Conservation (phyloP, 371 early-diverging fungal genomes). For the Fennellomyces sp. region DNA sequence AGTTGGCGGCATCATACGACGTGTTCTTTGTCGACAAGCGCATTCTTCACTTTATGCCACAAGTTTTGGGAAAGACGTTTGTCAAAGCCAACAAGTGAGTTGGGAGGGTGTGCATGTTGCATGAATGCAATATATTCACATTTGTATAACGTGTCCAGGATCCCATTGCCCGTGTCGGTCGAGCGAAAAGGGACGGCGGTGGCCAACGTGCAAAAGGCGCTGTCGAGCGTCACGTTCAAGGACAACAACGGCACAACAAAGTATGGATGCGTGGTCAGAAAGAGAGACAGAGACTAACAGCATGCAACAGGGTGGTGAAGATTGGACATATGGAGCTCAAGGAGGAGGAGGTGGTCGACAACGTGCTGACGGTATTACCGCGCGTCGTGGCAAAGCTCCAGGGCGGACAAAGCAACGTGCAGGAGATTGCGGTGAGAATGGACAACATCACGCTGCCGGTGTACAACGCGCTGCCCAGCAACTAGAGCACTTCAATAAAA, state of each 20-base stretch:
- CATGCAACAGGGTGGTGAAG: background rate
- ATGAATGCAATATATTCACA: background rate
- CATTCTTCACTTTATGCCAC: background rate
- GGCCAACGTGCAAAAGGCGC: background rate
- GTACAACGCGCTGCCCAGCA: background rate
- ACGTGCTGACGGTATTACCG: background rate
- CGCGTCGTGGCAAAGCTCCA: background rate
- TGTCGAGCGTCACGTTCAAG: background rate
- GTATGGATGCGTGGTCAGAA: background rate
- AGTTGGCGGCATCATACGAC: background rate
- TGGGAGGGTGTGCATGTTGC: background rate
- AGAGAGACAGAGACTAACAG: background rate
- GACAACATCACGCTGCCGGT: background rate
- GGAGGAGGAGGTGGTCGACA: background rate
- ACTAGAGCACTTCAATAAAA: background rate
- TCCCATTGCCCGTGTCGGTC: background rate
- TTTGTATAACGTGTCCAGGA: background rate
- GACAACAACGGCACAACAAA: background rate
- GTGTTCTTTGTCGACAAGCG: background rate
- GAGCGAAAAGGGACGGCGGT: background rate
- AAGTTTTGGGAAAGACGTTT: background rate
- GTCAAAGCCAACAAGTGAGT: background rate
- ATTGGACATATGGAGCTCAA: background rate
- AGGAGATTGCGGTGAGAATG: background rate
- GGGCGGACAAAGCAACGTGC: background rate